Evolutionary conservation across 257 asterid genomes (phyloP).

Genomic region (Plectranthus barbatus): DNA sequence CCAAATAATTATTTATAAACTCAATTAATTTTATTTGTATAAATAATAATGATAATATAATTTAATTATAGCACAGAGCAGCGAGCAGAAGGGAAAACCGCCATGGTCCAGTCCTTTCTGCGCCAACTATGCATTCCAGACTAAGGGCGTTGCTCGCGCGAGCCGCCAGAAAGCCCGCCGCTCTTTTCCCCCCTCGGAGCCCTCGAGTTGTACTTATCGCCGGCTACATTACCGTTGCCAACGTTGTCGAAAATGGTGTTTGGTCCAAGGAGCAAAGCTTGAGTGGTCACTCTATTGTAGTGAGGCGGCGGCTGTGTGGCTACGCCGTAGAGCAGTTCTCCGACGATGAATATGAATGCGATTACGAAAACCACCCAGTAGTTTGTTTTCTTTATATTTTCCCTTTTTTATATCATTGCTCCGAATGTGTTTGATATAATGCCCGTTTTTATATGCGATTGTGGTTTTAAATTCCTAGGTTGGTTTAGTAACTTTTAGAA

Average conservation of each 20-base stretch:
- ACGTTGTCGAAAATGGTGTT: constrained; percentile 2
- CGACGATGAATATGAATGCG: constrained; percentile 94
- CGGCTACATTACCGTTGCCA: background rate
- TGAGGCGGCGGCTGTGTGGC: constrained; percentile 39
- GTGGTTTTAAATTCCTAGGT: constrained; percentile 3
- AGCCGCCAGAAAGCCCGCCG: constrained; percentile 33
- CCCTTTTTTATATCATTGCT: background rate
- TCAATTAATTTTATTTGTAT: too few relatives aligned
- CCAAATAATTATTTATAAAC: too few relatives aligned
- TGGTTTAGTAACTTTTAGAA: background rate
- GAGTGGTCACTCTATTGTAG: constrained; percentile 1
- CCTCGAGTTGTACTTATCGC: constrained; percentile 4
- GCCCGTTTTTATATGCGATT: background rate
- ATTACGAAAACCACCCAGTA: constrained; percentile 78
- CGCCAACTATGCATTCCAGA: constrained; percentile 56
- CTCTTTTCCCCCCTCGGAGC: constrained; percentile 12
- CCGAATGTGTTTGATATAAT: constrained; percentile 18
- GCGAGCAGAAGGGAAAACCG: background rate
- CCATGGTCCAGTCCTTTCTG: constrained; percentile 31
- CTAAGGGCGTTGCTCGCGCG: constrained; percentile 47
- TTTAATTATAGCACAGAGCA: too few relatives aligned
- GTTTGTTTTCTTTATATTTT: background rate
- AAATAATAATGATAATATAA: too few relatives aligned
- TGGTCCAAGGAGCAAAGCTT: constrained; percentile 18
- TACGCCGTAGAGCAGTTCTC: constrained; percentile 84